Evolutionary conservation across 805 yeast genomes (phyloP), one percentile per base, ranked within the genome.

Genomic region (Candida easanensis): DNA sequence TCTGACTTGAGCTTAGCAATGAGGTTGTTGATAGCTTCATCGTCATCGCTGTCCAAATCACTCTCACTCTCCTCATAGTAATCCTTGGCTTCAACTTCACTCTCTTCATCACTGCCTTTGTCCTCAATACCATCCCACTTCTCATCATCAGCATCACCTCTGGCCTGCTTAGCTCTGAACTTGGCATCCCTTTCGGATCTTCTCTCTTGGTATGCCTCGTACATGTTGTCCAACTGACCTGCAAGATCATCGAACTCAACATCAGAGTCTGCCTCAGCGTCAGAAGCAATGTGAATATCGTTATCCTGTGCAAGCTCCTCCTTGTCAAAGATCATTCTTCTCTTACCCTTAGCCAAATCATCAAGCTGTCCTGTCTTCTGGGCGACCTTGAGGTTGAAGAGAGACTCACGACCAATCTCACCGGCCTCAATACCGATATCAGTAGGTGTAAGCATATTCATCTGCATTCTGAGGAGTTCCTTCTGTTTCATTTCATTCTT

Each of bases 361-460:
- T 79, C 77, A 43, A 88, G 65, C 50, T 84, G 79, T 35, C 97
- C 98, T 3, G 96, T 82, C 64, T 84, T 85, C 63, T 87, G 87
- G 4, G 97, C 97, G n/a, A 77, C 67, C 57, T 80, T 84, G 61
- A 93, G 73, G 58, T 83, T 88, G 70, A 93, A 93, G 45, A 88
- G 69, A 1, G 90, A 76, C 46, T 85, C 90, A 42, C 84, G 73
- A 28, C 93, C 96, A 46, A 79, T 71, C 41, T 77, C 76, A 15
- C 88, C 91, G 15, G 97, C 96, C 61, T 93, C 99, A 42, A 88
- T 73, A 76, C 98, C 97, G 50, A 93, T 81, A 58, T 89, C 95
- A 69, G 76, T 79, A 58, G 95, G 96, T 5, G 97, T 87, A 45
- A 86, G 71, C 96, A 93, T 90, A 64, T 87, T 88, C 91, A 93